These are phyloP conservation scores for Malus sieversii DNA, from an alignment of 306 rosid species.

Conservation along the genomic window DNA sequence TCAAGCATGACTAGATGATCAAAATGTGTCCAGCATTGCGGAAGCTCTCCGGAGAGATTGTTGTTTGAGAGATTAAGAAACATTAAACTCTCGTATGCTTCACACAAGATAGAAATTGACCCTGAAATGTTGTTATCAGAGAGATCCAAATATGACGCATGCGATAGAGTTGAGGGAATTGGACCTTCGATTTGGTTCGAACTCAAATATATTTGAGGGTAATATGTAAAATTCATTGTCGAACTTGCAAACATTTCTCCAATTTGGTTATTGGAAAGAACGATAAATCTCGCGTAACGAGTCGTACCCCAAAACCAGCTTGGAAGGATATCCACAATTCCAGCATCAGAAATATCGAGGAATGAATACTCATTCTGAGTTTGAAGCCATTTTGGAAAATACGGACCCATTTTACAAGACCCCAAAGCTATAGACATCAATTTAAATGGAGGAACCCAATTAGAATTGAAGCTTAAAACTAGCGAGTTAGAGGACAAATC, in stretches of 20 bases:
- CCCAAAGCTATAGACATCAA: rapidly evolving
- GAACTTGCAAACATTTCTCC: background rate
- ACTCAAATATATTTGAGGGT: rapidly evolving
- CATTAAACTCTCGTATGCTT: no score
- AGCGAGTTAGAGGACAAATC: background rate
- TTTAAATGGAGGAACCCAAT: background rate
- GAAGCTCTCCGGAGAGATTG: background rate
- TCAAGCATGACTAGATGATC: background rate
- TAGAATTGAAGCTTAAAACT: background rate
- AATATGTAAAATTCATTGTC: background rate
- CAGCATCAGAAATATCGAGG: background rate
- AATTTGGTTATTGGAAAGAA: background rate
- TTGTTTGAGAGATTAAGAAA: conserved; percentile 14
- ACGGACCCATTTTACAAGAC: background rate
- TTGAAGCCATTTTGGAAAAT: background rate
- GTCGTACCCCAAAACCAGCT: background rate
- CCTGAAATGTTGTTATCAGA: no score
- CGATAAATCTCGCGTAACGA: rapidly evolving
- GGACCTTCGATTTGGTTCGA: background rate
- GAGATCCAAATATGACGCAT: no score
- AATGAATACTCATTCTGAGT: background rate
- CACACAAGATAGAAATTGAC: no score
- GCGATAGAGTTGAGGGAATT: no score
- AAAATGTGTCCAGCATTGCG: background rate
- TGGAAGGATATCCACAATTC: background rate